These are phyloP conservation scores for Dictyostelium firmibasis DNA, from an alignment of 78 protist species.

Conservation along the genomic window DNA sequence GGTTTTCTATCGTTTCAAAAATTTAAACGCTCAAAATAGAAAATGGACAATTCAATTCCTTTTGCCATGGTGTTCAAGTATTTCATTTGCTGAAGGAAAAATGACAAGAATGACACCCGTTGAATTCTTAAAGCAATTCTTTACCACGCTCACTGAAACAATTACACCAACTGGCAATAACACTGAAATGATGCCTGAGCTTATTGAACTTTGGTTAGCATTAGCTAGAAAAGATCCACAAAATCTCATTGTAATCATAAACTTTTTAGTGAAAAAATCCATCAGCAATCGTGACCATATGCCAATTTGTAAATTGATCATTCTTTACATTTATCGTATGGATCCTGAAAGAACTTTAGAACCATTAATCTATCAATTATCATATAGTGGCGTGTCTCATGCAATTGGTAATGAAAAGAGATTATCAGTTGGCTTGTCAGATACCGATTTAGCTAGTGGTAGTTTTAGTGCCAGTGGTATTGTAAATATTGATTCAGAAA, in stretches of 20 bases:
- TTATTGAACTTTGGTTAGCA: slow-evolving; percentile 67
- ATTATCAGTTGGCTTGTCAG: slow-evolving; percentile 2
- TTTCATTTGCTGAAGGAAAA: slow-evolving; percentile 3
- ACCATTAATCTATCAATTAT: slow-evolving; percentile 47
- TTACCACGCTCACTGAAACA: background rate
- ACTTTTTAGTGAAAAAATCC: slow-evolving; percentile 65
- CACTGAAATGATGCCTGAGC: slow-evolving; percentile 40
- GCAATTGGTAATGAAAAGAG: background rate
- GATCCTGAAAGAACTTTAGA: slow-evolving; percentile 38
- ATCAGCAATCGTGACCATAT: slow-evolving; percentile 22
- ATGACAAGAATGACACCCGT: slow-evolving; percentile 26
- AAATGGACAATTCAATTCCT: slow-evolving; percentile 67
- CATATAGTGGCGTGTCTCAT: slow-evolving; percentile 26
- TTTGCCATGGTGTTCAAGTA: slow-evolving; percentile 53
- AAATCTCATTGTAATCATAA: slow-evolving; percentile 29
- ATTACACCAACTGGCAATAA: slow-evolving; percentile 20
- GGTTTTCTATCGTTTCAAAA: slow-evolving; percentile 31
- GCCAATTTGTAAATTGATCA: slow-evolving; percentile 39
- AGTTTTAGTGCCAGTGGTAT: background rate
- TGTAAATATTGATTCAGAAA: background rate
- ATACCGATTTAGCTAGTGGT: background rate
- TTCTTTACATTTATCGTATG: slow-evolving; percentile 46
- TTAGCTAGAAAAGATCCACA: slow-evolving; percentile 28
- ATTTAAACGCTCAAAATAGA: background rate
- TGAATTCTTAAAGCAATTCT: slow-evolving; percentile 27